A percentile compares a stretch with the other conserved stretches of the same genome.
These are phyloP conservation scores for Daedaleopsis sinensis DNA, from an alignment of 768 basidiomycete genomes.

Conservation along the genomic window DNA sequence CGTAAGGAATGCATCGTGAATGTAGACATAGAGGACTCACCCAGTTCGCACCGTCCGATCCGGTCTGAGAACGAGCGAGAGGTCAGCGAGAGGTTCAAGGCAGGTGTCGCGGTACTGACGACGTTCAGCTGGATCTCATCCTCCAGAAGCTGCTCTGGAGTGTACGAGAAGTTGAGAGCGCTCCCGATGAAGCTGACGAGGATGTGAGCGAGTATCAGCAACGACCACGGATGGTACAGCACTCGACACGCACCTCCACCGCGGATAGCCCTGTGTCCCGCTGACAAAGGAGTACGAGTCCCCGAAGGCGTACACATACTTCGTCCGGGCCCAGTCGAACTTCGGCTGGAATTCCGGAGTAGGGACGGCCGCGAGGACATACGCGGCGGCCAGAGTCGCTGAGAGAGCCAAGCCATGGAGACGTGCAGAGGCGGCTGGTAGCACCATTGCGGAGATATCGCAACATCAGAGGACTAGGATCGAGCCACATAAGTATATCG, in stretches of 20 bases:
- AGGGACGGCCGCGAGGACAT: neutral
- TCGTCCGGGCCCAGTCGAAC: slow-evolving; percentile 46
- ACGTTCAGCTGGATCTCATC: slow-evolving; percentile 48
- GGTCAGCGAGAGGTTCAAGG: too few relatives aligned
- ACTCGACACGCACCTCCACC: slow-evolving; percentile 43
- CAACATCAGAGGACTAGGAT: too few relatives aligned
- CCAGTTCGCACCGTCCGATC: slow-evolving; percentile 57
- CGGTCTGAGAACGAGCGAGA: slow-evolving; percentile 39
- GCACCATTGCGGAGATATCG: too few relatives aligned
- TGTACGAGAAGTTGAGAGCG: slow-evolving; percentile 43
- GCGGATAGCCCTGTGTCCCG: slow-evolving; percentile 47
- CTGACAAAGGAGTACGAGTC: slow-evolving; percentile 59
- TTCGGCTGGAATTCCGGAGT: neutral
- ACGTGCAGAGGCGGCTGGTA: too few relatives aligned
- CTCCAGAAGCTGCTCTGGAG: slow-evolving; percentile 41
- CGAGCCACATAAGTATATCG: too few relatives aligned
- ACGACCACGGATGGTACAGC: neutral
- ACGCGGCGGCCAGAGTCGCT: neutral
- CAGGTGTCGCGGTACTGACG: slow-evolving; percentile 28
- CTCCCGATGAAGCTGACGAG: slow-evolving; percentile 55
- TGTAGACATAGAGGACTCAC: slow-evolving; percentile 27
- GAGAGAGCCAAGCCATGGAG: neutral
- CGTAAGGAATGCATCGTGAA: neutral
- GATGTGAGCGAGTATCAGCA: neutral
- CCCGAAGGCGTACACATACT: slow-evolving; percentile 54